Conservation (phyloP, 2,329 filamentous ascomycete species). For the Aspergillus ustus region DNA sequence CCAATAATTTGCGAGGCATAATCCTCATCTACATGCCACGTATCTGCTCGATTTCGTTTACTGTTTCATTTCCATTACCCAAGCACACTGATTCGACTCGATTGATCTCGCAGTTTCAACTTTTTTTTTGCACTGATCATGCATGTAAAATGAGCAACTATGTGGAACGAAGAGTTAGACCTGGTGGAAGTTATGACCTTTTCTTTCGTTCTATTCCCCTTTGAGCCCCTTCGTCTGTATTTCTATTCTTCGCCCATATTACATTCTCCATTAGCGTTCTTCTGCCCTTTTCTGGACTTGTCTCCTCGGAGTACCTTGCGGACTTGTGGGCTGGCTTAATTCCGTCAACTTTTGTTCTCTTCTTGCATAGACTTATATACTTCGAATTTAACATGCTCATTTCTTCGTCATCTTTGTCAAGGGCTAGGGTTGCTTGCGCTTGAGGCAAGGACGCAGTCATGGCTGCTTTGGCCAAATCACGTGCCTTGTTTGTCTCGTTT, state of each 20-base stretch:
- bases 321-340: constrained; percentile 8
- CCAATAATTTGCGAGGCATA: constrained; percentile 11
- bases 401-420: background rate
- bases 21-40: constrained; percentile 8
- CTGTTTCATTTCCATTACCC: constrained; percentile 10
- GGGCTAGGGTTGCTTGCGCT: background rate
- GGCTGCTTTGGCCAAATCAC: constrained; percentile 1
- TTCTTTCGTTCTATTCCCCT: constrained; percentile 22
- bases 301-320: constrained; percentile 5
- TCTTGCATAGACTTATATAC: constrained; percentile 21
- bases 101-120: constrained; percentile 17
- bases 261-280: constrained; percentile 21
- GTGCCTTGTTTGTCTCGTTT: background rate
- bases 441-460: no score
- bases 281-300: background rate
- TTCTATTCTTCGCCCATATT: constrained; percentile 14
- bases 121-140: constrained; percentile 27
- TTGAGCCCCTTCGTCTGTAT: constrained; percentile 25
- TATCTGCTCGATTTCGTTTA: constrained; percentile 10
- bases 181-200: constrained; percentile 26
- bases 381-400: constrained; percentile 2
- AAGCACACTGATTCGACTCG: constrained; percentile 17
- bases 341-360: constrained; percentile 7
- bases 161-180: constrained; percentile 31
- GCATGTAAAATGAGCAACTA: constrained; percentile 32